These are phyloP conservation scores for Kazachstania taianensis DNA, from an alignment of 805 yeast species.

Conservation along the genomic window DNA sequence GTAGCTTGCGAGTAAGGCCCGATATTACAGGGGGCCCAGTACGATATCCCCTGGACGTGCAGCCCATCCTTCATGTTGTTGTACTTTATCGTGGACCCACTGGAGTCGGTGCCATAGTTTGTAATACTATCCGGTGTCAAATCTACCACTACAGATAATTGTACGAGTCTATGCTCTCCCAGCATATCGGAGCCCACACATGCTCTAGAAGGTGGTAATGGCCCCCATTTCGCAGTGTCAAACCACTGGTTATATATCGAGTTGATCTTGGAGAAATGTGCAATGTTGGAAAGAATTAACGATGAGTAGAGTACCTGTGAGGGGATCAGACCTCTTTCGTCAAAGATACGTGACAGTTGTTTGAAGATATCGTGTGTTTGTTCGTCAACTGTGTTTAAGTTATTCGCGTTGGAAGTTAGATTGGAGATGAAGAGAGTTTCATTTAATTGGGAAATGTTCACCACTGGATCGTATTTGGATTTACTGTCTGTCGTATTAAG, in stretches of 20 bases:
- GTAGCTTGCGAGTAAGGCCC: slow-evolving; percentile 94
- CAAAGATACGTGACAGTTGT: slow-evolving; percentile 32
- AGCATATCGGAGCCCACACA: slow-evolving; percentile 60
- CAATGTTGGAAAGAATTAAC: slow-evolving; percentile 55
- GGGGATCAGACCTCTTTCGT: slow-evolving; percentile 25
- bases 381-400: slow-evolving; percentile 22
- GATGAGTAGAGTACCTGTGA: slow-evolving; percentile 50
- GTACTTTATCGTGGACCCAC: slow-evolving; percentile 1
- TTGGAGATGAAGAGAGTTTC: slow-evolving; percentile 37
- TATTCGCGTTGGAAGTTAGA: slow-evolving; percentile 25
- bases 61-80: slow-evolving; percentile 47
- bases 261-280: slow-evolving; percentile 52
- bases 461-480: neutral
- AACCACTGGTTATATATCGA: slow-evolving; percentile 48
- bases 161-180: slow-evolving; percentile 19
- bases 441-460: slow-evolving; percentile 15
- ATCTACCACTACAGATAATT: slow-evolving; percentile 51
- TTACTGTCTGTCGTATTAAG: neutral
- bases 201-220: slow-evolving; percentile 80
- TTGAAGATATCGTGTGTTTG: slow-evolving; percentile 45
- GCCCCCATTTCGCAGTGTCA: slow-evolving; percentile 27
- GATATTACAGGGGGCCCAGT: slow-evolving; percentile 97
- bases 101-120: neutral
- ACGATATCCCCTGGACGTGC: slow-evolving; percentile 87
- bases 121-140: slow-evolving; percentile 7